Evolutionary conservation across 148 eudicot species (phyloP).

Genomic region (Bassia scoparia): DNA sequence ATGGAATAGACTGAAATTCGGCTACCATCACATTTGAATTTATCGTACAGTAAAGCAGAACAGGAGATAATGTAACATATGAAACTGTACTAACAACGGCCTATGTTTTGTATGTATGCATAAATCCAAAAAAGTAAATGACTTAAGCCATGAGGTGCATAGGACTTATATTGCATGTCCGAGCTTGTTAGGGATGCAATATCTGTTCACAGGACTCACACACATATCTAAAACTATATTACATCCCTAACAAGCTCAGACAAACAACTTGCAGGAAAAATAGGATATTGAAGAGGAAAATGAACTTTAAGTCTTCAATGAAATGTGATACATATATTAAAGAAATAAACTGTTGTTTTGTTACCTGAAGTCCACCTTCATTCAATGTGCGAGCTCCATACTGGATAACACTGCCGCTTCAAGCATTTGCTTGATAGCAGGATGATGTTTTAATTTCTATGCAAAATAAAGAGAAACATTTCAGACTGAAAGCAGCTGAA

Average conservation of each 20-base stretch:
- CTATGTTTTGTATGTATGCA: too few relatives aligned
- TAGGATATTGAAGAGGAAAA: background rate
- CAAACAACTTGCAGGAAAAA: background rate
- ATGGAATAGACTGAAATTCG: conserved; percentile 97
- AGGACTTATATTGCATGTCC: too few relatives aligned
- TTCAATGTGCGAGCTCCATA: conserved; percentile 96
- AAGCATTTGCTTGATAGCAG: conserved; percentile 73
- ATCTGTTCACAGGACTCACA: too few relatives aligned
- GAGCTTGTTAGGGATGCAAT: too few relatives aligned
- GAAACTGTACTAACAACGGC: background rate
- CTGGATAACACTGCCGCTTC: conserved; percentile 83
- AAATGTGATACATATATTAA: background rate
- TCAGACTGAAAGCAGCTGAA: background rate
- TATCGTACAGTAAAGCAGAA: conserved; percentile 19
- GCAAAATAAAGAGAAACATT: conserved; percentile 12
- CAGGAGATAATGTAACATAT: background rate
- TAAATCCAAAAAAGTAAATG: too few relatives aligned
- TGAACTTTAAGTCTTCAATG: background rate
- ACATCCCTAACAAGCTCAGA: too few relatives aligned
- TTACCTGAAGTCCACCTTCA: conserved; percentile 99
- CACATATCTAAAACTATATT: too few relatives aligned
- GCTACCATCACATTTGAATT: conserved; percentile 45
- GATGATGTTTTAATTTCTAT: conserved; percentile 89
- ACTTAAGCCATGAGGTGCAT: too few relatives aligned
- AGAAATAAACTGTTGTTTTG: conserved; percentile 1